A percentile compares a stretch with the other conserved stretches of the same genome.
phyloP scores from a whole-genome alignment of 108 stramenopile species.

The Cyclotella sp. region DNA sequence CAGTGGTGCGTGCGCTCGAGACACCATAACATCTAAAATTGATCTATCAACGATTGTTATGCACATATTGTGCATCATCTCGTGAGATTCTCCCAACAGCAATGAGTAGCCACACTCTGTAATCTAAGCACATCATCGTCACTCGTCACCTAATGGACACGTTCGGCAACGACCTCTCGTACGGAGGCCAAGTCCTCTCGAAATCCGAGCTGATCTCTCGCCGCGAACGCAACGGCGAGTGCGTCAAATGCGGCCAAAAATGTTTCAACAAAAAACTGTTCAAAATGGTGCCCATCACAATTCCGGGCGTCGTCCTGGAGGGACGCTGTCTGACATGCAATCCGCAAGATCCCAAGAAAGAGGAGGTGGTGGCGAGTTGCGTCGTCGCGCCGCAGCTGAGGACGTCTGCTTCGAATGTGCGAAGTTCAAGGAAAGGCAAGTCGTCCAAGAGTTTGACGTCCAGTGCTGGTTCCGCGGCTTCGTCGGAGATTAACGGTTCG shows the following conservation, averaged over 20 bases:
- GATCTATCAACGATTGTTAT: no score
- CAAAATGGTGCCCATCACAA: constrained; percentile 71
- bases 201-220: constrained; percentile 56
- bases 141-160: constrained; percentile 67
- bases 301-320: constrained; percentile 65
- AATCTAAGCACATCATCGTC: no score
- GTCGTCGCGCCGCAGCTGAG: background rate
- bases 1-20: no score
- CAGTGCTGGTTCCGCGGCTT: background rate
- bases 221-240: constrained; percentile 75
- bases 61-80: no score
- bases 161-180: constrained; percentile 72
- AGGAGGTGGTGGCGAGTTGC: constrained; percentile 22
- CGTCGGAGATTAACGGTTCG: background rate
- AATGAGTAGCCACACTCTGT: no score
- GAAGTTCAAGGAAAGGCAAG: background rate
- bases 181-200: constrained; percentile 73
- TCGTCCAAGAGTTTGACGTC: background rate
- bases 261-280: constrained; percentile 80
- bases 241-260: constrained; percentile 75
- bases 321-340: constrained; percentile 76
- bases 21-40: no score
- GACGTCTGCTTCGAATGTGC: background rate
- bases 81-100: no score
- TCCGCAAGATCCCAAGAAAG: constrained; percentile 48